These are phyloP conservation scores for Ophiostoma sp. DNA, from an alignment of 2,329 filamentous ascomycete species.

Conservation along the genomic window DNA sequence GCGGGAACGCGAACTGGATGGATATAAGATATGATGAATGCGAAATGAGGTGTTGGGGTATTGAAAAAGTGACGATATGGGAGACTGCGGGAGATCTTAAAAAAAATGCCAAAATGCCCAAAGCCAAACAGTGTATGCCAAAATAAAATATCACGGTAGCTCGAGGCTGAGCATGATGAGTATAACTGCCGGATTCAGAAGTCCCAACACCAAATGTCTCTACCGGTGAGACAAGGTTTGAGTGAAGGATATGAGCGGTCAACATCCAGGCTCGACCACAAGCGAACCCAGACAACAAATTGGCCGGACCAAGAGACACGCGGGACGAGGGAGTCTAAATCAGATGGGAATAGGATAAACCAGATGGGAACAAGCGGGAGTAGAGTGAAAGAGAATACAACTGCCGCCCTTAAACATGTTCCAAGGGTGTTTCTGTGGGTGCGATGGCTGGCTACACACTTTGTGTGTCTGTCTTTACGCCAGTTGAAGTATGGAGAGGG, in stretches of 20 bases:
- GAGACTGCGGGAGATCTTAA: neutral
- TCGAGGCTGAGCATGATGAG: neutral
- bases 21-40: neutral
- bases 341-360: neutral
- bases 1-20: neutral
- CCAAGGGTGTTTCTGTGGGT: neutral
- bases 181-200: neutral
- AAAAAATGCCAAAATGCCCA: neutral
- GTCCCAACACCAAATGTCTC: neutral
- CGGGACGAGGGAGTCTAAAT: neutral
- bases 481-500: too few relatives aligned
- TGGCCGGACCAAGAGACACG: neutral
- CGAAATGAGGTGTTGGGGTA: neutral
- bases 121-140: neutral
- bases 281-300: conserved; percentile 1
- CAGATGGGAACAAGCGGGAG: neutral
- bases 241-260: neutral
- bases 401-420: neutral
- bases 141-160: neutral
- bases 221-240: neutral
- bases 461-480: too few relatives aligned
- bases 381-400: too few relatives aligned
- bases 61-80: neutral
- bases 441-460: too few relatives aligned
- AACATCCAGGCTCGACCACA: neutral